Percentiles rank a stretch among this genome's conserved stretches.
These are phyloP conservation scores for Multifurca ochricompacta DNA, from an alignment of 768 basidiomycete genomes.

Conservation along the genomic window DNA sequence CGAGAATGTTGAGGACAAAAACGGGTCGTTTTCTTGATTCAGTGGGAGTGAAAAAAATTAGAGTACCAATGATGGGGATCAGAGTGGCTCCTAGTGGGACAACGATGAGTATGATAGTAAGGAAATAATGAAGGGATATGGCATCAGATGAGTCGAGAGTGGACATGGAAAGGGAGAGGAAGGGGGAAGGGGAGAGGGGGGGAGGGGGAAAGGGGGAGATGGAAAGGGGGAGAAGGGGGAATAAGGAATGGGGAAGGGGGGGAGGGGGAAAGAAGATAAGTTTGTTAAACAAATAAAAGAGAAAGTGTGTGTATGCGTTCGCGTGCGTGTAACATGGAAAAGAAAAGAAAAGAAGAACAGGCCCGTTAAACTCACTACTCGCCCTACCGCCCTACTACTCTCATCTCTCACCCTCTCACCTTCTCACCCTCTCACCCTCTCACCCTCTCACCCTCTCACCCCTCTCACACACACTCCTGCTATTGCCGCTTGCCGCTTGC, in stretches of 20 bases:
- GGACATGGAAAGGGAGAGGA: conserved; percentile 5
- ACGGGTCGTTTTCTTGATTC: conserved; percentile 17
- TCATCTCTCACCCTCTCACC: no score
- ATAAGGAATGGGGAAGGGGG: neutral
- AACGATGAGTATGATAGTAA: conserved; percentile 19
- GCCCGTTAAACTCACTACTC: no score
- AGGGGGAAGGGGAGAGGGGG: no score
- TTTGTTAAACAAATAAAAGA: neutral
- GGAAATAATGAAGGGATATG: conserved; percentile 2
- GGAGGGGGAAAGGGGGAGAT: neutral
- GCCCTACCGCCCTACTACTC: no score
- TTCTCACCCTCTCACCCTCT: no score
- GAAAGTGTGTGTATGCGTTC: neutral
- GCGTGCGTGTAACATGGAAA: no score
- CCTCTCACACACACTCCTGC: no score
- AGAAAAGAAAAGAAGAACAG: no score
- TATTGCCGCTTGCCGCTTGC: no score
- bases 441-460: no score
- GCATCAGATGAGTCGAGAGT: neutral
- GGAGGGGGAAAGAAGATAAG: neutral
- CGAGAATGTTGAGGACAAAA: conserved; percentile 19
- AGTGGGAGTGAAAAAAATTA: conserved; percentile 14
- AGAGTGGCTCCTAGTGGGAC: conserved; percentile 15
- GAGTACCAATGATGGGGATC: conserved; percentile 13
- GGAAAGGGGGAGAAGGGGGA: neutral